Evolutionary conservation across 2,329 filamentous ascomycete genomes (phyloP).

Genomic region (Lachnellula suecica): DNA sequence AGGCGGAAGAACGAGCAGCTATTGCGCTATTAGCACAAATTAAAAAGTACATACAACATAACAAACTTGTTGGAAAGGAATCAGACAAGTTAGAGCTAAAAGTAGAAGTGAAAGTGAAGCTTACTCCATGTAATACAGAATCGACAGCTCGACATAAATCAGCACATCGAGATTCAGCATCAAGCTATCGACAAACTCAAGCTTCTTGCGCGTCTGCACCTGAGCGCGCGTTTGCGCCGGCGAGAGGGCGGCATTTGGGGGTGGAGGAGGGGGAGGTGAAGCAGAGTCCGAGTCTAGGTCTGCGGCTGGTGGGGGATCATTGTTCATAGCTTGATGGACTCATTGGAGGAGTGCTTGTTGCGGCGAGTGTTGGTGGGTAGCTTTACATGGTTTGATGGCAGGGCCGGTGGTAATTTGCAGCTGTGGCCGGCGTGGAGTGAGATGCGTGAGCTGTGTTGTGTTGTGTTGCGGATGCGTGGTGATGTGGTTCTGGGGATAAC

Average conservation of each 20-base stretch:
- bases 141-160: slow-evolving; percentile 63
- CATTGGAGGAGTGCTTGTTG: slow-evolving; percentile 27
- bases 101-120: slow-evolving; percentile 26
- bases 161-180: slow-evolving; percentile 61
- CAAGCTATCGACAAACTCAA: slow-evolving; percentile 57
- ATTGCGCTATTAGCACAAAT: too few relatives aligned
- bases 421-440: too few relatives aligned
- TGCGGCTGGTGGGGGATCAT: slow-evolving; percentile 40
- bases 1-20: slow-evolving; percentile 67
- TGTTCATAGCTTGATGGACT: slow-evolving; percentile 46
- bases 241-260: slow-evolving; percentile 15
- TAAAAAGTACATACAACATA: too few relatives aligned
- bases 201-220: slow-evolving; percentile 50
- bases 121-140: slow-evolving; percentile 71
- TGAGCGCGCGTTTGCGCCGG: slow-evolving; percentile 31
- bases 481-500: too few relatives aligned
- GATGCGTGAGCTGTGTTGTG: too few relatives aligned
- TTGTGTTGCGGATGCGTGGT: too few relatives aligned
- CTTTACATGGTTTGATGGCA: slow-evolving; percentile 22
- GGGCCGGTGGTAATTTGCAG: too few relatives aligned
- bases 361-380: slow-evolving; percentile 5
- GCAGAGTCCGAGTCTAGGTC: slow-evolving; percentile 16
- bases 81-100: too few relatives aligned
- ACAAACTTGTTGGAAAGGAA: too few relatives aligned
- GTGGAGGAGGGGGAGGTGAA: not conserved